Base-by-base conservation (phyloP, 371 early-diverging fungal species). In the Apophysomyces sp. region DNA sequence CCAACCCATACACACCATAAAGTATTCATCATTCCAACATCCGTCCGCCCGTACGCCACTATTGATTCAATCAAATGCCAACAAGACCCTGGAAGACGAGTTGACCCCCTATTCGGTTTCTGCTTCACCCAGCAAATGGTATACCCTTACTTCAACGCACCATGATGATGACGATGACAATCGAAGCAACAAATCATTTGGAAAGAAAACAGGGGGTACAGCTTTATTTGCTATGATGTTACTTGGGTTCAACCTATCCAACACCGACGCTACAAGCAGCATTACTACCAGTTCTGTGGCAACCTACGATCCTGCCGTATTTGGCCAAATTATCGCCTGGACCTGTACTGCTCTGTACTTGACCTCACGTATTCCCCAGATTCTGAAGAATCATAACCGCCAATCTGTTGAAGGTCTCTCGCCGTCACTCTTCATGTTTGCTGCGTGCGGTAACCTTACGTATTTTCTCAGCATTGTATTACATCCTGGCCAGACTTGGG, bases 241-340 rank as follows among this genome's bases (percentile, higher is more conserved):
- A 1, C 37, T 69, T 56, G 69, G 69, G 12, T 60, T 39, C n/a
- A 61, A 55, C 32, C 49, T 66, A 30, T 52, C 60, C 1, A 40
- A 56, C 58, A 21, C 21, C 53, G 11, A 21, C 56, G 36, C 49
- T 21, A 34, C 55, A 18, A 51, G 13, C 30, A 26, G 36, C 51
- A 28, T 56, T 52, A 16, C 26, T 51, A 54, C 41, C 51, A 34
- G 13, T 13, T 11, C 11, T 13, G 34, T 13, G 11, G 26, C 28
- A 29, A 52, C 53, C 44, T 37, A 65, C 27, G 52, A 52, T 18
- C 26, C 67, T 2, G 9, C 66, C 8, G 57, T 73, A 39, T 36
- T 88, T n/a, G 92, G 92, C 8, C 58, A 78, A 13, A 40, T 85
- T 15, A 73, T 85, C 59, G 84, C 89, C 0, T 91, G 86, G 86